A percentile compares a stretch with the other conserved stretches of the same genome.
These are phyloP conservation scores for Crithidia expoeki DNA, from an alignment of 208 protist genomes.

Conservation along the genomic window DNA sequence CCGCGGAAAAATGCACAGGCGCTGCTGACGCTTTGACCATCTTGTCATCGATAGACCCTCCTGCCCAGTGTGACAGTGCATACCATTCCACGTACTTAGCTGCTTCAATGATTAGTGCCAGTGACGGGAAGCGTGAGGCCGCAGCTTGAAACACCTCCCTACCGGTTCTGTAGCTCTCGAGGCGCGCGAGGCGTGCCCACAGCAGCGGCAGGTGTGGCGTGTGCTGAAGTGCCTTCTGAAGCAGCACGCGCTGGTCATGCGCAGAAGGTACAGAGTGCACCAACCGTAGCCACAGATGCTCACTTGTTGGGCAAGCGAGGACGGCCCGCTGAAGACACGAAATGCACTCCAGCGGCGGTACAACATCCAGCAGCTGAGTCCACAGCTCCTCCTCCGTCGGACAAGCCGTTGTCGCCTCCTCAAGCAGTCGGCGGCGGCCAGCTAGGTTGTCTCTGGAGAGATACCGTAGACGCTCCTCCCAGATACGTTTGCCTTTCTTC, in stretches of 20 bases:
- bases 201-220: conserved; percentile 66
- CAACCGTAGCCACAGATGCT: conserved; percentile 76
- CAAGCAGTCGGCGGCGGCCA: conserved; percentile 57
- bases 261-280: conserved; percentile 46
- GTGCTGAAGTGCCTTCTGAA: conserved; percentile 66
- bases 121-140: conserved; percentile 56
- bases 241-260: conserved; percentile 61
- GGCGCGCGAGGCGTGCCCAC: conserved; percentile 70
- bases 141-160: conserved; percentile 74
- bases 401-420: conserved; percentile 70
- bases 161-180: conserved; percentile 61
- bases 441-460: conserved; percentile 35
- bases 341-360: conserved; percentile 55
- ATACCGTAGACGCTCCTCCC: conserved; percentile 72
- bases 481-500: conserved; percentile 68
- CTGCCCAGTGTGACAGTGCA: conserved; percentile 37
- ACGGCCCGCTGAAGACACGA: conserved; percentile 72
- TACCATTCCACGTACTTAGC: conserved; percentile 82
- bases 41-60: background rate
- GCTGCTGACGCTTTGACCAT: background rate
- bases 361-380: conserved; percentile 54
- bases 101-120: conserved; percentile 75
- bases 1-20: background rate
- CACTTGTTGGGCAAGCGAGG: conserved; percentile 69
- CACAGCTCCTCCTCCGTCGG: conserved; percentile 69